Conservation (phyloP, 225 moss, liverwort and hornwort genomes). For the Takakia lepidozioides region DNA sequence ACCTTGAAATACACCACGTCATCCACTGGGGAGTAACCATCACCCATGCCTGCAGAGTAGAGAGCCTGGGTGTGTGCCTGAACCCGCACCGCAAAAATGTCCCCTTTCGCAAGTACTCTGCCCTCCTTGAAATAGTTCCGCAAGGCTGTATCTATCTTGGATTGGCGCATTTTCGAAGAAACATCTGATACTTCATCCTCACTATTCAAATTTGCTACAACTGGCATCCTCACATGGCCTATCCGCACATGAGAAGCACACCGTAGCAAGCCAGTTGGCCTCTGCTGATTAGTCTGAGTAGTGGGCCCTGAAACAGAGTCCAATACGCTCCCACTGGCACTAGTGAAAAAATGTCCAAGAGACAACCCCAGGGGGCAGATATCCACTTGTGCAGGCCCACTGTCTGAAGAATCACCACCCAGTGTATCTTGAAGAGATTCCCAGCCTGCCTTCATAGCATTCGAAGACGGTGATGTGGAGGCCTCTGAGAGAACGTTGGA, state of each 20-base stretch:
- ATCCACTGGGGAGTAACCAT: constrained; percentile 15
- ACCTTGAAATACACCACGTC: constrained; percentile 86
- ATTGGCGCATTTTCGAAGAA: constrained; percentile 38
- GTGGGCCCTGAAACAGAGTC: too few species aligned
- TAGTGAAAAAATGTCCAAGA: constrained; percentile 12
- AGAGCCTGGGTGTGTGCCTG: constrained; percentile 28
- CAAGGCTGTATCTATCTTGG: constrained; percentile 65
- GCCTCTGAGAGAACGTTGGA: constrained; percentile 13
- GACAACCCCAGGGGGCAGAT: constrained; percentile 25
- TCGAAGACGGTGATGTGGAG: constrained; percentile 8
- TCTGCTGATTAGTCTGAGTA: constrained; percentile 12
- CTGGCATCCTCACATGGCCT: constrained; percentile 42
- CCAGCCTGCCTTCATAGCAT: background rate
- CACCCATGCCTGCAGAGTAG: constrained; percentile 31
- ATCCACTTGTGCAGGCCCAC: too few species aligned
- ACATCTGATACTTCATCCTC: constrained; percentile 31
- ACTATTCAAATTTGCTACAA: constrained; percentile 22
- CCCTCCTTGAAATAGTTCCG: constrained; percentile 64
- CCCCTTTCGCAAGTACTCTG: constrained; percentile 69
- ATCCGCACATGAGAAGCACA: constrained; percentile 55
- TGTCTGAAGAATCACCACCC: background rate
- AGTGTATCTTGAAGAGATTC: too few species aligned
- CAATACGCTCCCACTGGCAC: background rate
- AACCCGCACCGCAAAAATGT: constrained; percentile 67
- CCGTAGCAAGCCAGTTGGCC: constrained; percentile 16